These are phyloP conservation scores for Parathielavia appendiculata DNA, from an alignment of 495 filamentous ascomycete genomes.

Conservation along the genomic window DNA sequence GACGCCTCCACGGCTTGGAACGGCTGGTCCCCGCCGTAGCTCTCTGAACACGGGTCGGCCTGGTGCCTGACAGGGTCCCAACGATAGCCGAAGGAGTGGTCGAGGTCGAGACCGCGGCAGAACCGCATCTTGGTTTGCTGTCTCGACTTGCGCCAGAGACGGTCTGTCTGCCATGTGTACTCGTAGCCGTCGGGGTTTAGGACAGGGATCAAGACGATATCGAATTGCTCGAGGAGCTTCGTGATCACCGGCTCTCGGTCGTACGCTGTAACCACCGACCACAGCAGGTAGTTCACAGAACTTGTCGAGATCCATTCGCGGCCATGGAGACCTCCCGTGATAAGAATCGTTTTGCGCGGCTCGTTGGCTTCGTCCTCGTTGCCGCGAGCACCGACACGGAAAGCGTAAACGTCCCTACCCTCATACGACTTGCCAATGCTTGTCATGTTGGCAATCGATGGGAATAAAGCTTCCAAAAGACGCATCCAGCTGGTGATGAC, in stretches of 20 bases:
- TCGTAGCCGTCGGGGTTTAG: conserved; percentile 92
- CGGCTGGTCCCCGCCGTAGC: conserved; percentile 74
- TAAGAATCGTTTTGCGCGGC: conserved; percentile 67
- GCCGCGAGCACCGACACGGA: conserved; percentile 68
- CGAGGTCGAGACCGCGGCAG: conserved; percentile 84
- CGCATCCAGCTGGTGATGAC: conserved; percentile 73
- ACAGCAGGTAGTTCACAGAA: conserved; percentile 86
- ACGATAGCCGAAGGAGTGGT: conserved; percentile 76
- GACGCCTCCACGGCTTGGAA: conserved; percentile 81
- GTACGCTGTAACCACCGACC: conserved; percentile 79
- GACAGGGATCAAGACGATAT: conserved; percentile 82
- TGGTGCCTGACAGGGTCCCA: conserved; percentile 67
- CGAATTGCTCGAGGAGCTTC: conserved; percentile 70
- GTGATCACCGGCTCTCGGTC: conserved; percentile 63
- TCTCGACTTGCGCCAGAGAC: conserved; percentile 92
- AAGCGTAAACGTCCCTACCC: conserved; percentile 74
- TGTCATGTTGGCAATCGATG: conserved; percentile 65
- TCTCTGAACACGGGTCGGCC: conserved; percentile 86
- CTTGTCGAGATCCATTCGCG: conserved; percentile 95
- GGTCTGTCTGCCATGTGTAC: conserved; percentile 87
- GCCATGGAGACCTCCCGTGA: conserved; percentile 82
- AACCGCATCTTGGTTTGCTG: conserved; percentile 77
- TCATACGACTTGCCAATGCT: conserved; percentile 78
- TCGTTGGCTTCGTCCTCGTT: conserved; percentile 32
- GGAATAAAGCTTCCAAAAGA: conserved; percentile 81